Evolutionary conservation across 2,329 filamentous ascomycete genomes (phyloP).

Genomic region (Mycosphaerella arachidis): DNA sequence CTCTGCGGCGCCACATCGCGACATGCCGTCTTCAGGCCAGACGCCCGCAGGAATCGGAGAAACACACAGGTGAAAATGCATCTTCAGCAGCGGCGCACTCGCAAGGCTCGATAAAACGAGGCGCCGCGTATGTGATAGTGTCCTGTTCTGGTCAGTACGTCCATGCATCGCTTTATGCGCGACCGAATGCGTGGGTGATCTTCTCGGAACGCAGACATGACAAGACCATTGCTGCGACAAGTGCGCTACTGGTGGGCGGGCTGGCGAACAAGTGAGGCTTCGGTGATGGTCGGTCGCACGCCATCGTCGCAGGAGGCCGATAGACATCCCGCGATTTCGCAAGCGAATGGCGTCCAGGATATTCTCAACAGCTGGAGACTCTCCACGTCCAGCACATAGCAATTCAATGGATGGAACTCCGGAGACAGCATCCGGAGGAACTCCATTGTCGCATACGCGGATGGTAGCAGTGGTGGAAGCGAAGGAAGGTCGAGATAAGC

Average conservation of each 20-base stretch:
- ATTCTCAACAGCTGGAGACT: not conserved
- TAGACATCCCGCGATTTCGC: conserved; percentile 2
- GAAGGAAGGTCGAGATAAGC: not conserved
- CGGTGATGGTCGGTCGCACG: conserved; percentile 2
- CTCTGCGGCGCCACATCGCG: conserved; percentile 11
- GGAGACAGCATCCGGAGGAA: not conserved
- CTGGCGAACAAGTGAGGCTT: not conserved
- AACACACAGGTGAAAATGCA: conserved; percentile 3
- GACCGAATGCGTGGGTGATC: not conserved
- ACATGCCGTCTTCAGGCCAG: not conserved
- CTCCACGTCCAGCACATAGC: conserved; percentile 1
- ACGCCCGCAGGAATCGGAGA: conserved; percentile 15
- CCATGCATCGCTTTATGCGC: not conserved
- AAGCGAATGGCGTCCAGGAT: conserved; percentile 1
- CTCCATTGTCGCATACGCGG: not conserved
- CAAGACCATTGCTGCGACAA: not conserved
- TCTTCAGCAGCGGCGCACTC: not conserved
- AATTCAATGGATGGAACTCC: not conserved
- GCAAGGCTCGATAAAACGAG: not conserved
- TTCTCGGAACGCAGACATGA: not conserved
- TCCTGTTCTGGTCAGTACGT: not conserved
- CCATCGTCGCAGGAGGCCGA: not conserved
- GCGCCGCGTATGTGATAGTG: not conserved
- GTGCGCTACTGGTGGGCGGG: not conserved
- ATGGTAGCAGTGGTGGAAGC: not conserved